Base-by-base conservation (phyloP, 192 early-diverging fungal genomes). In the Gorgonomyces haynaldii region DNA sequence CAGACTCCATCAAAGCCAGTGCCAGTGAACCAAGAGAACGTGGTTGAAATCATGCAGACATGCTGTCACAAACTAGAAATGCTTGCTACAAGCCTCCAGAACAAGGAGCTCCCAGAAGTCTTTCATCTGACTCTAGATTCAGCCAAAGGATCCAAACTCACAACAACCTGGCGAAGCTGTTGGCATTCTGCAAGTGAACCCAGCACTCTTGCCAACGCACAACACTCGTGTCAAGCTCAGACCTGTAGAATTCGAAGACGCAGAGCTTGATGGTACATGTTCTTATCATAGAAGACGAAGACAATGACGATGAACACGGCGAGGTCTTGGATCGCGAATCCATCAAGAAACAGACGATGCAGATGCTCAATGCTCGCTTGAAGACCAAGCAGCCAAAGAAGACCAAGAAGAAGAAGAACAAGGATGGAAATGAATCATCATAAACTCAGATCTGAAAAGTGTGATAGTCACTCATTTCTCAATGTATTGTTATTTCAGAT, bases 161-260 rank as follows among this genome's bases (percentile, higher is more conserved):
- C 73, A 69, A 56, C 55, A 60, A 25, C 58, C 61, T 31, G 72
- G 69, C 9, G 70, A 72, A 45, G 42, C 57, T 9, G 60, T 54
- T 15, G 58, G 53, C 42, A 76, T 76, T 56, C 54, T 78, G 42
- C 60, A 65, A 31, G 69, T 78, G 40, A 72, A 63, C 36, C 76
- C 46, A 42, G 49, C 57, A 3, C 52, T 53, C 12, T 48, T 78
- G 20, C 70, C 76, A 12, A 40, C 51, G 1, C 67, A 68, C 58
- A 78, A 78, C 57, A 76, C 73, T 1, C 59, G 76, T 37, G 76
- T 78, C 25, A 76, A 76, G 45, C 53, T 78, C n/a, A 60, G 60
- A 15, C 64, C 72, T 12, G 67, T 69, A 16, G 69, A 70, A 16
- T 78, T 78, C 45, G 76, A 78, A 50, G 76, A 76, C 30, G 64